phyloP scores from a whole-genome alignment of 441 rosid genomes.

The Rhodomyrtus psidioides region DNA sequence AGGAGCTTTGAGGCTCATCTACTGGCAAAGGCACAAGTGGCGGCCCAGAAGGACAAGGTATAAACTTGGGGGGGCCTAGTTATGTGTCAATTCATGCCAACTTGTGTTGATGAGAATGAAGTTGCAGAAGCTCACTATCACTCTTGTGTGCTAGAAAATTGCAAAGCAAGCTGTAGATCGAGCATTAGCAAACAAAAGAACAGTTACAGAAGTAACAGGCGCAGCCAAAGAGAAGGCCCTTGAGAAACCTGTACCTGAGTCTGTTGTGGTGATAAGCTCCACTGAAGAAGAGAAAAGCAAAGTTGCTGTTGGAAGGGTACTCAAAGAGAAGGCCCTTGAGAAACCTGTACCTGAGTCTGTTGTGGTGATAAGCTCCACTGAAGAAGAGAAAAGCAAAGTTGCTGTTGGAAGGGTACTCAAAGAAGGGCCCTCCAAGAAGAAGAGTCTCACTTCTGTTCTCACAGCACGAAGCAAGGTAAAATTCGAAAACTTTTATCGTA shows the following conservation, averaged over 20 bases:
- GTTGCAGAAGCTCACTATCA: background rate
- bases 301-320: conserved; percentile 13
- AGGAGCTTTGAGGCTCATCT: conserved; percentile 18
- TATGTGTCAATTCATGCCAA: background rate
- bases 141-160: background rate
- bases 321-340: background rate
- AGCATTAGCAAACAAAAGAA: background rate
- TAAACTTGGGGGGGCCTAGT: background rate
- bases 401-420: conserved; percentile 8
- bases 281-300: conserved; percentile 14
- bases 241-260: background rate
- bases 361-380: background rate
- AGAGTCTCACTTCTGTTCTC: conserved; percentile 34
- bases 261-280: background rate
- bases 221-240: background rate
- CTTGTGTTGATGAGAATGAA: background rate
- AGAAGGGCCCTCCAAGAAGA: conserved; percentile 16
- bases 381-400: conserved; percentile 14
- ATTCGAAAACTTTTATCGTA: background rate
- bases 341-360: background rate
- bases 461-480: conserved; percentile 46
- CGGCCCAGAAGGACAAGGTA: conserved; percentile 10
- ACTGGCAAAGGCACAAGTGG: conserved; percentile 17
- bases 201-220: conserved; percentile 3
- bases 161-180: background rate